Conservation (phyloP, 306 rosid species). For the Prunus mongolica region DNA sequence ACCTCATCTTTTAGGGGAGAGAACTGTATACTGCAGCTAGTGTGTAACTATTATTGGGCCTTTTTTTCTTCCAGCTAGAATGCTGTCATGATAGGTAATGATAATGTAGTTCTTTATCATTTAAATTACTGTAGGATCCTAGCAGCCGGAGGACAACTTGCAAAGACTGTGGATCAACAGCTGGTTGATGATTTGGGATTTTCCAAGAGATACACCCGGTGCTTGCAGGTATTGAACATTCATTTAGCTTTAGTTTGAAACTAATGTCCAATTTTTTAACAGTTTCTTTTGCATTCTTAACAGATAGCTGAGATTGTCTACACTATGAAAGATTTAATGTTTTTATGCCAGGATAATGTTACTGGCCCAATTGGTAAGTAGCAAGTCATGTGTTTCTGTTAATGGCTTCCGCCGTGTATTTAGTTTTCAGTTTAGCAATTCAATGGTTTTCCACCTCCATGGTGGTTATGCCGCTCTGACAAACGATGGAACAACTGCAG, state of each 20-base stretch:
- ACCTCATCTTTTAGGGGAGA: background rate
- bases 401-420: background rate
- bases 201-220: conserved; percentile 25
- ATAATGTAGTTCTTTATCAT: background rate
- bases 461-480: background rate
- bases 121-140: conserved; percentile 22
- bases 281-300: background rate
- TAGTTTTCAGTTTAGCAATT: background rate
- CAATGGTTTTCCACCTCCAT: background rate
- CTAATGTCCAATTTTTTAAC: background rate
- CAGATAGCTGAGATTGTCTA: conserved; percentile 42
- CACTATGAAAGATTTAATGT: conserved; percentile 38
- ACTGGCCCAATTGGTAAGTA: conserved; percentile 40
- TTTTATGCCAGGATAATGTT: conserved; percentile 22
- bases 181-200: conserved; percentile 22
- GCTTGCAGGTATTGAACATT: conserved; percentile 26
- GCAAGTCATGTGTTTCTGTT: background rate
- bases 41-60: background rate
- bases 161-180: conserved; percentile 16
- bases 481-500: background rate
- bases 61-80: background rate
- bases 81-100: background rate
- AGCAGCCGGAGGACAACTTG: conserved; percentile 16
- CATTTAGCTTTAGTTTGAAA: background rate
- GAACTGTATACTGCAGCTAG: background rate